Evolutionary conservation across 805 yeast species (phyloP).

Genomic region (Tetrapisispora namnaoensis): DNA sequence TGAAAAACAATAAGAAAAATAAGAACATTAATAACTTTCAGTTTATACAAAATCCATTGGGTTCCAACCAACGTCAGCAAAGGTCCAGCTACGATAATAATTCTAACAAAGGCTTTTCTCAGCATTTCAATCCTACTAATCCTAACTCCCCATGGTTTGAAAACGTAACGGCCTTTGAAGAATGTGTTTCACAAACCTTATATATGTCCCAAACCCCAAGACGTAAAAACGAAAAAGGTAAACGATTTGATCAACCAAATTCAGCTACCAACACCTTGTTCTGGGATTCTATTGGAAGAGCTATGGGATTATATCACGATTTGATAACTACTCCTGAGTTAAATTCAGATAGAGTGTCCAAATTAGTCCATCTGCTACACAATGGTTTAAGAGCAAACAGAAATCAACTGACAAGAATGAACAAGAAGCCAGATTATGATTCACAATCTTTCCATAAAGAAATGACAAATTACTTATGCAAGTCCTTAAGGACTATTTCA

Average conservation of each 20-base stretch:
- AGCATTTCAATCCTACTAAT: slow-evolving; percentile 12
- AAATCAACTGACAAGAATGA: slow-evolving; percentile 38
- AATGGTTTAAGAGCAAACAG: slow-evolving; percentile 45
- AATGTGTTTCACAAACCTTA: slow-evolving; percentile 11
- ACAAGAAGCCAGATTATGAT: slow-evolving; percentile 49
- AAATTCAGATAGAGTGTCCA: slow-evolving; percentile 33
- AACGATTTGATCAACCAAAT: slow-evolving; percentile 22
- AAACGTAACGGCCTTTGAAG: slow-evolving; percentile 11
- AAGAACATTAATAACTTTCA: not conserved
- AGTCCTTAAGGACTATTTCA: slow-evolving; percentile 39
- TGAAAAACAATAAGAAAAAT: not conserved
- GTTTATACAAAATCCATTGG: not conserved
- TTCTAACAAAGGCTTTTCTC: slow-evolving; percentile 6
- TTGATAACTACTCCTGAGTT: slow-evolving; percentile 36
- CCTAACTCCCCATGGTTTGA: slow-evolving; percentile 10
- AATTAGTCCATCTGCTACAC: slow-evolving; percentile 39
- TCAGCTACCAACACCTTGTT: slow-evolving; percentile 30
- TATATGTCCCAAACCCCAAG: slow-evolving; percentile 12
- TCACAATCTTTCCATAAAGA: slow-evolving; percentile 42
- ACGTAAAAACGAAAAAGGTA: slow-evolving; percentile 23
- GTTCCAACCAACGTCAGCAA: not conserved
- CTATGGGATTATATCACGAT: slow-evolving; percentile 39
- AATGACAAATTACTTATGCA: slow-evolving; percentile 36
- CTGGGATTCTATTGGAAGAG: slow-evolving; percentile 40
- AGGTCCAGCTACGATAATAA: not conserved